Base-by-base conservation (phyloP, 2,329 filamentous ascomycete genomes). In the Ilyonectria destructans region DNA sequence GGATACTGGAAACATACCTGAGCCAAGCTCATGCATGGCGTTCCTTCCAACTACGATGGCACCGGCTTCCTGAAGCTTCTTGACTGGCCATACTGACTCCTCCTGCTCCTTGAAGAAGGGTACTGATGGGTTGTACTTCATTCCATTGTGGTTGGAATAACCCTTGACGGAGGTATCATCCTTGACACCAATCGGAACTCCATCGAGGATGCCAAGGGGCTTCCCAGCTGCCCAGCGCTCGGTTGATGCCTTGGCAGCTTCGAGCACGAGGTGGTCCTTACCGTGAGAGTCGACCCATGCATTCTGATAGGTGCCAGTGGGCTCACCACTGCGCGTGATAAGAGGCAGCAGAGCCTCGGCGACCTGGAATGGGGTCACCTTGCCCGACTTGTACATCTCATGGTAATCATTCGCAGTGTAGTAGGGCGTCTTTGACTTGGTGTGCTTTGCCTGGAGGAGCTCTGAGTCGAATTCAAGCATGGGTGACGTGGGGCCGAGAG, bases 101-200 rank as follows among this genome's bases (percentile, higher is more conserved):
- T 75, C 84, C 70, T 77, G 84, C 69, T 86, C 82, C 61, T 73
- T 86, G 87, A 86, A 89, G 71, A 80, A 85, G 3, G 82, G 79
- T 45, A 84, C 76, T 2, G 84, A 87, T 65, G 88, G 86, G 70
- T 92, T 86, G 52, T 90, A 84, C 69, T 83, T 86, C 75, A 91
- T 90, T 23, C 92, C 94, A 55, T 88, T 82, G 60, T 89, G 91
- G 69, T 87, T 89, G 58, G 88, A 86, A 77, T 94, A 95, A 15
- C 92, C 93, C 70, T 89, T 85, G 35, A 95, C 84, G 70, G 92
- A 86, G 17, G 91, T 86, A 76, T 97, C 94, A 77, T 97, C 94
- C 82, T 97, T 97, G 74, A 96, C 89, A 0, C 91, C 92, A 56
- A 97, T 88, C 0, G 94, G 95, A 1, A 97, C 89, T 13, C 95